Base-by-base conservation (phyloP, 768 basidiomycete genomes). In the Cubamyces sp. region DNA sequence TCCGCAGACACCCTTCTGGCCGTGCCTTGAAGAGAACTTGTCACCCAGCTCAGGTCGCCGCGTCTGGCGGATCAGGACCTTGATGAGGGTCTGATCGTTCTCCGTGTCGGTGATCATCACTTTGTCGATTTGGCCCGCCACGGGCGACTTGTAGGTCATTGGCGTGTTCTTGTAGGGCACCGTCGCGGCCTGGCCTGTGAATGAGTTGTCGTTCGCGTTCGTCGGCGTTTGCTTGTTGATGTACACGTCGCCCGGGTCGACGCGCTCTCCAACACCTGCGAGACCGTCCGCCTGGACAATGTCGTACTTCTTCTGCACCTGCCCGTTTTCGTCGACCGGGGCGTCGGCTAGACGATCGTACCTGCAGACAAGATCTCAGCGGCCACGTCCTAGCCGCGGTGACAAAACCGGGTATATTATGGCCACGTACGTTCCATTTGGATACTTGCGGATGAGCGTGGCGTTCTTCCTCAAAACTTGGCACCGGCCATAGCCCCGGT, bases 1-100 rank as follows among this genome's bases (percentile, higher is more conserved):
- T 25, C 97, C 97, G 76, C 96, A 98, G 12, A 99, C 97, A 60
- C 97, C 97, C 77, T 99, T 99, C 77, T 99, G 97, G 47, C 97
- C 97, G 72, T 99, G 97, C 66, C 97, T 79, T 3, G 93, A 95
- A 42, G 96, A 98, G 75, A 99, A 99, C 77, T 99, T 99, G 80
- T 99, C 97, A 1, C 97, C 97, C 47, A 98, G 80, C 71, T 99
- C 97, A 47, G 97, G 97, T 57, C 94, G 82, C 73, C 97, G 84
- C 18, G 97, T 99, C 78, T 99, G 97, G 34, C 97, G 88, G 70
- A 98, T 94, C 69, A 98, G 82, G 43, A 98, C 94, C 77, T 99
- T 99, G 81, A 99, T 92, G 62, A 99, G 79, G 16, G 92, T 93
- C 74, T 96, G 93, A 75, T 98, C 96, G 69, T 92, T 94, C 69